phyloP scores from a whole-genome alignment of 768 basidiomycete genomes.

The Amanita phalloides region DNA sequence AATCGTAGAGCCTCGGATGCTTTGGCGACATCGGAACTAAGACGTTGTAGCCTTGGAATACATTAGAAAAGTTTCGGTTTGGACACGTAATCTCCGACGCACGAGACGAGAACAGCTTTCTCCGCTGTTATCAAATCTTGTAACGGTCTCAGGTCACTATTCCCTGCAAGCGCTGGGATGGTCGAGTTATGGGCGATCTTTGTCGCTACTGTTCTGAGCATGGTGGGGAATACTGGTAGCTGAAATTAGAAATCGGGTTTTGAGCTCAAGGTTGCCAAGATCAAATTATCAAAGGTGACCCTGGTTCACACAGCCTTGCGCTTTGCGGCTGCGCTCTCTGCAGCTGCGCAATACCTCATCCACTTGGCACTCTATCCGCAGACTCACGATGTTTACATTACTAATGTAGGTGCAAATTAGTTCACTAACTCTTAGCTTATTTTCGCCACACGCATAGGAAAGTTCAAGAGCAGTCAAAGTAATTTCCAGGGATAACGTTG shows the following conservation, averaged over 20 bases:
- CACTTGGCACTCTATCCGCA: too few species aligned
- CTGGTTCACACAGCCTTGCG: not conserved
- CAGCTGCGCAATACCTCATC: not conserved
- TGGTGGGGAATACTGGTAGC: slow-evolving; percentile 24
- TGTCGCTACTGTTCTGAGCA: slow-evolving; percentile 73
- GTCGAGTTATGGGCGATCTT: slow-evolving; percentile 88
- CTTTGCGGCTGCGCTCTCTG: too few species aligned
- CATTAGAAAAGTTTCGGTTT: not conserved
- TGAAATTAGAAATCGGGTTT: too few species aligned
- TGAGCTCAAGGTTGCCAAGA: not conserved
- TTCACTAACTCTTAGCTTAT: not conserved
- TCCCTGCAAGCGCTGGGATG: slow-evolving; percentile 55
- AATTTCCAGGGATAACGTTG: slow-evolving; percentile 40
- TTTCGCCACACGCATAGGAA: not conserved
- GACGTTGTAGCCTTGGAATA: slow-evolving; percentile 44
- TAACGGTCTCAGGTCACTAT: slow-evolving; percentile 69
- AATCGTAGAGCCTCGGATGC: slow-evolving; percentile 60
- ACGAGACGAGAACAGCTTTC: slow-evolving; percentile 74
- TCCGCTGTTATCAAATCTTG: slow-evolving; percentile 88
- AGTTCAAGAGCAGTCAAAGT: slow-evolving; percentile 36
- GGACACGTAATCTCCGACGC: slow-evolving; percentile 6
- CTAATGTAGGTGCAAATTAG: not conserved
- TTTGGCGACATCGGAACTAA: slow-evolving; percentile 55
- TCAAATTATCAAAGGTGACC: not conserved
- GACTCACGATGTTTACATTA: too few species aligned